Evolutionary conservation across 305 asterid species (phyloP), one percentile per base, ranked within the genome.

Genomic region (Vinca major): DNA sequence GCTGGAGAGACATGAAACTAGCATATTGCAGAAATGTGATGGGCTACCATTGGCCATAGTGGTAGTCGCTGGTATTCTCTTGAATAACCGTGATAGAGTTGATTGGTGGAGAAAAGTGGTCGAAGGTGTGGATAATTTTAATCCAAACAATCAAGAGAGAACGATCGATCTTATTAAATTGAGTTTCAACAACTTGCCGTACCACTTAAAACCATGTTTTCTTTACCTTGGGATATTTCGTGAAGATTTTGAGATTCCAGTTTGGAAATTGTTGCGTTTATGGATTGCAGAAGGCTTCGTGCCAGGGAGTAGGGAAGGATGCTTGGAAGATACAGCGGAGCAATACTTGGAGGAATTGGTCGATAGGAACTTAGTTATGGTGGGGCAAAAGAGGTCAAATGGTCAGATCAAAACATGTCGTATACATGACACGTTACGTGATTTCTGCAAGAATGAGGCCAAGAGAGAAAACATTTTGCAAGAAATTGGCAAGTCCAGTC

Each of bases 371-470:
- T 45, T 89, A 67, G 86, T 89, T 58, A 86, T 85, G 89, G 86
- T 77, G 5, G 84, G 74, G 43, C 41, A 67, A 47, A 66, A 75
- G 62, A 81, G 82, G 57, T 75, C 86, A 0, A 79, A 80, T 6
- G 93, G 96, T 11, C 82, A 79, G 50, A 78, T 85, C 33, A 85
- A 86, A 72, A 81, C 88, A 0, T 86, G 90, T 14, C 84, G 85
- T 4, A 67, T 87, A 53, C 92, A 85, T 65, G 86, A 85, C 69
- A 80, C 80, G 78, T 57, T 89, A n/a, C 85, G 73, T 2, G 87
- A 82, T 50, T 86, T 89, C 9, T 87, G 96, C 82, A 87, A 80
- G 43, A 67, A 67, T 0, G 86, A 84, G 66, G 95, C 96, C 0
- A 70, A 40, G n/a, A 84, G 75, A 20, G 85, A 82, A 7, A 81